These are phyloP conservation scores for Jaltomata sinuosa DNA, from an alignment of 257 asterid species.

Conservation along the genomic window DNA sequence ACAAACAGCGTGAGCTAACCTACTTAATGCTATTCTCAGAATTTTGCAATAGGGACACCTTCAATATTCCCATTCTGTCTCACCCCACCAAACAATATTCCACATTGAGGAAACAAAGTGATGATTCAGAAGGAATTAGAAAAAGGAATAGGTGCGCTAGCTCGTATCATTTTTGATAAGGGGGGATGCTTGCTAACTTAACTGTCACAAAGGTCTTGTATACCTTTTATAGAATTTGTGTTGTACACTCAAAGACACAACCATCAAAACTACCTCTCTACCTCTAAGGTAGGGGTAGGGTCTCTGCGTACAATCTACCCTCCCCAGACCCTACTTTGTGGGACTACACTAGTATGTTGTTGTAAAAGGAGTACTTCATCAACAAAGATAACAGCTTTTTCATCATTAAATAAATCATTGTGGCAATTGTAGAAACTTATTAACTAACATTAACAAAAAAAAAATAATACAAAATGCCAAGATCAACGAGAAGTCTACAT, in stretches of 20 bases:
- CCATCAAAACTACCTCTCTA: not conserved
- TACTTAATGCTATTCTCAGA: not conserved
- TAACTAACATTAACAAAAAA: not conserved
- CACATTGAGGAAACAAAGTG: not conserved
- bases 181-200: not conserved
- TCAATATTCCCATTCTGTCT: not conserved
- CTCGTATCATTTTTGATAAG: not conserved
- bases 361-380: not conserved
- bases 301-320: too few species aligned
- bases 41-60: not conserved
- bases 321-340: too few species aligned
- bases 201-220: not conserved
- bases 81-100: not conserved
- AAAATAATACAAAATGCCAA: not conserved
- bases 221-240: not conserved
- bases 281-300: too few species aligned
- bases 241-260: not conserved
- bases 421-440: not conserved
- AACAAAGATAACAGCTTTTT: not conserved
- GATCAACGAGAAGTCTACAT: slow-evolving; percentile 3
- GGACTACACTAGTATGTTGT: too few species aligned
- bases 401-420: not conserved
- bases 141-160: not conserved
- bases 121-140: not conserved
- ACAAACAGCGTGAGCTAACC: not conserved